Percentiles rank a stretch among this genome's conserved stretches.
These are phyloP conservation scores for Monosporascus ibericus DNA, from an alignment of 2,329 filamentous ascomycete species.

Conservation along the genomic window DNA sequence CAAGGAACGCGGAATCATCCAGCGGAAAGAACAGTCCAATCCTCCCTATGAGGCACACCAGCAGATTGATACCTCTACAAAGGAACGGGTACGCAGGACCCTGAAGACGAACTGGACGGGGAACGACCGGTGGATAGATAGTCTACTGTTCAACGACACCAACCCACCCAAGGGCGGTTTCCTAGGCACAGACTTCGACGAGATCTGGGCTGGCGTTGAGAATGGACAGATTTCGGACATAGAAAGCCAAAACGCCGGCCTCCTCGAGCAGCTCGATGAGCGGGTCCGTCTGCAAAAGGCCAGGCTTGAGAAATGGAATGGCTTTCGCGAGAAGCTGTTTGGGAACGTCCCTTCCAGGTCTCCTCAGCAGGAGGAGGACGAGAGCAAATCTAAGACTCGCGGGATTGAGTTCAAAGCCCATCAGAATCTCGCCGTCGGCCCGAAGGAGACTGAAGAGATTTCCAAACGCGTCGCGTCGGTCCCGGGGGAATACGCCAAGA, in stretches of 20 bases:
- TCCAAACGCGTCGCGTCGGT: constrained; percentile 15
- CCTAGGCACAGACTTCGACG: constrained; percentile 61
- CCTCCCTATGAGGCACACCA: constrained; percentile 16
- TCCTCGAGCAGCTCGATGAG: constrained; percentile 65
- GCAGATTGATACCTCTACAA: constrained; percentile 31
- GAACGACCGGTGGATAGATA: constrained; percentile 65
- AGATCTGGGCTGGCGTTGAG: constrained; percentile 64
- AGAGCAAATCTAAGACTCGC: constrained; percentile 34
- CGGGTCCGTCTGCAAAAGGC: constrained; percentile 61
- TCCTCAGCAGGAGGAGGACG: constrained; percentile 13
- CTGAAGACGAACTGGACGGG: constrained; percentile 74
- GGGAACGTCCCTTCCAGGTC: constrained; percentile 24
- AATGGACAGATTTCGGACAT: constrained; percentile 51
- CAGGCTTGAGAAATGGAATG: constrained; percentile 67
- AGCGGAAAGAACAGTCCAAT: constrained; percentile 43
- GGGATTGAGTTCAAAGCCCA: constrained; percentile 51
- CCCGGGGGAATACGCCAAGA: constrained; percentile 35
- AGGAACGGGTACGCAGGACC: constrained; percentile 49
- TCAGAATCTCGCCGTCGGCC: constrained; percentile 38
- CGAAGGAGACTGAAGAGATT: constrained; percentile 17
- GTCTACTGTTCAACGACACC: constrained; percentile 62
- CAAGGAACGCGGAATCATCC: constrained; percentile 54
- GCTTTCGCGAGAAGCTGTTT: constrained; percentile 50
- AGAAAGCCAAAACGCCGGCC: constrained; percentile 42
- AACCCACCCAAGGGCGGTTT: constrained; percentile 52